These are phyloP conservation scores for Lolium rigidum DNA, from an alignment of 176 grass and related monocot genomes.

Conservation along the genomic window DNA sequence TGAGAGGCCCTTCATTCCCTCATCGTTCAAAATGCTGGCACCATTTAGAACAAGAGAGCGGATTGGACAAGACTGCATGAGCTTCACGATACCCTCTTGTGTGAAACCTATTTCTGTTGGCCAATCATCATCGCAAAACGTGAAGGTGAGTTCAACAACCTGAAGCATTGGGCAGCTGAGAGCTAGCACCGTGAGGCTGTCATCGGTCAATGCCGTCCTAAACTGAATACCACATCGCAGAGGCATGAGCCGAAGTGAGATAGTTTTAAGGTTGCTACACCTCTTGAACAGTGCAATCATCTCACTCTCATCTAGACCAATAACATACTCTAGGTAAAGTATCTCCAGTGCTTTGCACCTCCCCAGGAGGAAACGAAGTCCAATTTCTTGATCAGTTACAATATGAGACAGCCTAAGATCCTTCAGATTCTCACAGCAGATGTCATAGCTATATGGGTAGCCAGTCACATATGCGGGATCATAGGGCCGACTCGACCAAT, in stretches of 20 bases:
- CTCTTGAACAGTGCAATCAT: conserved; percentile 57
- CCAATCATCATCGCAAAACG: conserved; percentile 25
- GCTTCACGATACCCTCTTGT: conserved; percentile 44
- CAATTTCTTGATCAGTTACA: conserved; percentile 36
- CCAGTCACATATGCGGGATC: background rate
- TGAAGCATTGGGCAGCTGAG: conserved; percentile 54
- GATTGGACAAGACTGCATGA: conserved; percentile 63
- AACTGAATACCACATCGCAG: background rate
- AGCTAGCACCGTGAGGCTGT: conserved; percentile 58
- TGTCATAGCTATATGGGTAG: conserved; percentile 25
- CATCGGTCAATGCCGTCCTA: conserved; percentile 56
- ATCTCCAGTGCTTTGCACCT: conserved; percentile 53
- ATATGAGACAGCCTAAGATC: conserved; percentile 55
- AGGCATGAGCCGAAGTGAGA: conserved; percentile 49
- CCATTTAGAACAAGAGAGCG: conserved; percentile 56
- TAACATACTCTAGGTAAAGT: conserved; percentile 49
- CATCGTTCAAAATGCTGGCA: conserved; percentile 49
- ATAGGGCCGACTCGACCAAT: background rate
- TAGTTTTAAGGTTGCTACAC: conserved; percentile 55
- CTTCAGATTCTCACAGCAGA: conserved; percentile 45
- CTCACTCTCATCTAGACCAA: conserved; percentile 50
- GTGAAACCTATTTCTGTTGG: conserved; percentile 51
- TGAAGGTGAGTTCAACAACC: conserved; percentile 60
- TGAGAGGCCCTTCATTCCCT: conserved; percentile 55
- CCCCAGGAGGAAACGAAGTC: conserved; percentile 41